Conservation (phyloP, 2,329 filamentous ascomycete species). For the Helotiales sp. region DNA sequence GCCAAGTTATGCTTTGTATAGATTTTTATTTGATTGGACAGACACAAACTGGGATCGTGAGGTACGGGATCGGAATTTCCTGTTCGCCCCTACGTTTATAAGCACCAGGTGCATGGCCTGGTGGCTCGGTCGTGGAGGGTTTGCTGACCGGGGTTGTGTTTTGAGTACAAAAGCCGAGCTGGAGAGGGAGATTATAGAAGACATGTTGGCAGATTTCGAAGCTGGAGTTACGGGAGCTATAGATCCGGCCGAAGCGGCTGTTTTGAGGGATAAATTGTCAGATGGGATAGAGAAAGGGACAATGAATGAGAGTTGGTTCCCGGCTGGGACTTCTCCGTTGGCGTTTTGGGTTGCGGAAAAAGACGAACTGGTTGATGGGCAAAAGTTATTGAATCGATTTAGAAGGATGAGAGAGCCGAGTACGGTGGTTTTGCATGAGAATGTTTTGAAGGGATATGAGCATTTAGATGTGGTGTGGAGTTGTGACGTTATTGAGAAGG, state of each 20-base stretch:
- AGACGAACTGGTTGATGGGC: slow-evolving; percentile 5
- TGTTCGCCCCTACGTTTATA: slow-evolving; percentile 87
- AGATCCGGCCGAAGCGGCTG: background rate
- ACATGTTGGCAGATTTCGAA: slow-evolving; percentile 33
- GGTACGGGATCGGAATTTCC: slow-evolving; percentile 78
- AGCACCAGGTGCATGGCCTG: slow-evolving; percentile 88
- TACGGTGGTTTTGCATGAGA: background rate
- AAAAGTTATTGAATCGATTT: slow-evolving; percentile 8
- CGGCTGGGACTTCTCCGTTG: background rate
- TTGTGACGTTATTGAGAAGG: slow-evolving; percentile 7
- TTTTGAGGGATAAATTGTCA: background rate
- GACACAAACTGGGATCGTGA: slow-evolving; percentile 82
- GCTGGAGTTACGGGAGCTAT: background rate
- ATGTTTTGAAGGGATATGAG: slow-evolving; percentile 1
- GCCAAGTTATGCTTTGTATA: slow-evolving; percentile 81
- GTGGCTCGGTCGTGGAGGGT: slow-evolving; percentile 90
- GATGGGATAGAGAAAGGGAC: background rate
- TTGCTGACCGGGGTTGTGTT: slow-evolving; percentile 82
- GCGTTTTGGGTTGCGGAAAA: slow-evolving; percentile 8
- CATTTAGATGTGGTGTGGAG: slow-evolving; percentile 9
- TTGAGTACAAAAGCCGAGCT: slow-evolving; percentile 74
- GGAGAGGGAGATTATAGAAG: slow-evolving; percentile 53
- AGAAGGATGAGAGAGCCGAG: slow-evolving; percentile 4
- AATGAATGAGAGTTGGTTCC: background rate
- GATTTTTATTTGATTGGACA: slow-evolving; percentile 84